Evolutionary conservation across 2,329 filamentous ascomycete genomes (phyloP).

Genomic region (Fusarium pilosicola): DNA sequence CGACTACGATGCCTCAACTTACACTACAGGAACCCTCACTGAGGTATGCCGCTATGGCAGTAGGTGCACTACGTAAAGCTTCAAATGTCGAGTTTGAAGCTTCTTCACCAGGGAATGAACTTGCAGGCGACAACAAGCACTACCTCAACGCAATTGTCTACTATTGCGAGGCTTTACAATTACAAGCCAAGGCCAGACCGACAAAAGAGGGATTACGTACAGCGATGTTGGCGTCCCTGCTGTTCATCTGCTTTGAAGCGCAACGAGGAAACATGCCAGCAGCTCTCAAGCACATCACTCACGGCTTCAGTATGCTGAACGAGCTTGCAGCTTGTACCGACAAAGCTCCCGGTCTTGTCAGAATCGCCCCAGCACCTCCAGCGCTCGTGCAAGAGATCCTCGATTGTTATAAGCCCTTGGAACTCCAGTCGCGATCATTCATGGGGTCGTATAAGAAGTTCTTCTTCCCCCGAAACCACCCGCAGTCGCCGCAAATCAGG

Average conservation of each 20-base stretch:
- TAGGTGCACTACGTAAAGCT: conserved; percentile 53
- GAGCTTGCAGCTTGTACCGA: conserved; percentile 51
- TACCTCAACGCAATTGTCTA: conserved; percentile 54
- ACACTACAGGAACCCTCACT: conserved; percentile 51
- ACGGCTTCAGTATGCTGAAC: conserved; percentile 55
- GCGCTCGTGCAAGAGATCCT: conserved; percentile 52
- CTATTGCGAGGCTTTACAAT: conserved; percentile 54
- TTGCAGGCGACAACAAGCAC: conserved; percentile 48
- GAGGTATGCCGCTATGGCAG: conserved; percentile 53
- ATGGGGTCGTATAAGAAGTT: conserved; percentile 52
- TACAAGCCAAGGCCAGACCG: conserved; percentile 51
- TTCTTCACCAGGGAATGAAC: conserved; percentile 26
- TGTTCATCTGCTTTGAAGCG: conserved; percentile 56
- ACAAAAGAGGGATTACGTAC: conserved; percentile 51
- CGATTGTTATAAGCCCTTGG: conserved; percentile 53
- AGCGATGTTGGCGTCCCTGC: conserved; percentile 51
- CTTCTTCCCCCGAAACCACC: conserved; percentile 44
- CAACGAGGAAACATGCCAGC: conserved; percentile 53
- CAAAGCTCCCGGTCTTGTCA: conserved; percentile 50
- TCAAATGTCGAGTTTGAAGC: conserved; percentile 38
- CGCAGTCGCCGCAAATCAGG: not conserved
- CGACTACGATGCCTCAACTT: conserved; percentile 53
- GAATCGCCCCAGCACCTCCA: conserved; percentile 52
- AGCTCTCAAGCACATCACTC: conserved; percentile 53
- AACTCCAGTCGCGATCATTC: conserved; percentile 53